Base-by-base conservation (phyloP, 148 eudicot species). In the Persicaria maculosa region DNA sequence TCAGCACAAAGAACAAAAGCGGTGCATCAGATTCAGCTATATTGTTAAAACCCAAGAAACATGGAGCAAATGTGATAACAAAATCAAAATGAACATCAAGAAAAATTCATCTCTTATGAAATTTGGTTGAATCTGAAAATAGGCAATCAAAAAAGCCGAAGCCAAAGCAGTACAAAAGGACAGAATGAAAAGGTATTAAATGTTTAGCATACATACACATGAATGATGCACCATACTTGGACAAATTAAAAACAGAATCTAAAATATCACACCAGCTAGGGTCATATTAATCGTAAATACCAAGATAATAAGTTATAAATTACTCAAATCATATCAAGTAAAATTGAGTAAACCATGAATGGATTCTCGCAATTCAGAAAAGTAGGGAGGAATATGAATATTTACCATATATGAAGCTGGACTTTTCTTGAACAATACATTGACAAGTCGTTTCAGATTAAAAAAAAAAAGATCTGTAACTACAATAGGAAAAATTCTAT, bases 1-100 rank as follows among this genome's bases (percentile, higher is more conserved):
- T 73, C 47, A 46, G 43, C 72, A 62, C 46, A 73, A 62, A 22
- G 65, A 9, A 59, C 14, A 20, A 59, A 64, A 36, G 69, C 11
- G 36, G 46, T 14, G 45, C 1, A 64, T 17, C 4, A 64, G 69
- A 45, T 64, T 64, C 31, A 64, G 46, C 15, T 9, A 31, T 64
- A 40, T 17, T 36, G 44, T 64, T 12, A 12, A 64, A 62, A 64
- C 45, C 43, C 44, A 64, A 36, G 45, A 64, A 64, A 12, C 14
- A 64, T 64, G 17, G 45, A 64, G 69, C n/a, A 59, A 12, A 11
- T 14, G 45, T 64, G 69, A 64, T 31, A 31, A 59, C 65, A 8
- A 9, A 36, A 40, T 11, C 7, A 14, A 10, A 36, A 64, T 4
- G 44, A 64, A 40, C 46, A 64, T 64, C n/a, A 64, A 25, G 44